These are phyloP conservation scores for Phytomonas sp. DNA, from an alignment of 208 protist genomes.

Conservation along the genomic window DNA sequence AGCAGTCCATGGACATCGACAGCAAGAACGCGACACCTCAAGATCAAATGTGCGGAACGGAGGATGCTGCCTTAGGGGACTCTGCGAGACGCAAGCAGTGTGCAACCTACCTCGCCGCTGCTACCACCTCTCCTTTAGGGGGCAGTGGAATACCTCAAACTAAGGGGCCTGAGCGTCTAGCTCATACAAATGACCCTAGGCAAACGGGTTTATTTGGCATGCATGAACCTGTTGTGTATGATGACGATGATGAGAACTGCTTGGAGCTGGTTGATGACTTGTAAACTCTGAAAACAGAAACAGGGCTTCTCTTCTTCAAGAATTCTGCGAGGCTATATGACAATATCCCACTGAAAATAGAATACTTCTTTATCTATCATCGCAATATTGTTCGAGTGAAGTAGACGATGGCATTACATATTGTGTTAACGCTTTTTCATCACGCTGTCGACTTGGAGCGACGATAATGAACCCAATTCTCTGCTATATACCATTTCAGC, in stretches of 20 bases:
- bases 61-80: not conserved
- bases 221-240: conserved; percentile 4
- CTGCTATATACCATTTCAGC: not conserved
- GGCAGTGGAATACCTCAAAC: not conserved
- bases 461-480: not conserved
- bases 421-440: not conserved
- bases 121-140: not conserved
- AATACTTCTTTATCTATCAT: not conserved
- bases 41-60: not conserved
- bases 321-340: not conserved
- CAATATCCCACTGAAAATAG: not conserved
- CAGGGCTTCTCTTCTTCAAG: not conserved
- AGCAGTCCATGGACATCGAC: not conserved
- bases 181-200: not conserved
- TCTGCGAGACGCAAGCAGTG: not conserved
- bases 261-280: conserved; percentile 64
- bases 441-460: not conserved
- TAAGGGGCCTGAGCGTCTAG: not conserved
- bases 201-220: not conserved
- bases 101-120: not conserved
- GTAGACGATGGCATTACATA: not conserved
- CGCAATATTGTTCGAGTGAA: not conserved
- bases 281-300: conserved; percentile 10
- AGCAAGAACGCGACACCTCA: not conserved
- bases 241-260: conserved; percentile 52